Conservation (phyloP, 371 early-diverging fungal species). For the Mucor sp. region DNA sequence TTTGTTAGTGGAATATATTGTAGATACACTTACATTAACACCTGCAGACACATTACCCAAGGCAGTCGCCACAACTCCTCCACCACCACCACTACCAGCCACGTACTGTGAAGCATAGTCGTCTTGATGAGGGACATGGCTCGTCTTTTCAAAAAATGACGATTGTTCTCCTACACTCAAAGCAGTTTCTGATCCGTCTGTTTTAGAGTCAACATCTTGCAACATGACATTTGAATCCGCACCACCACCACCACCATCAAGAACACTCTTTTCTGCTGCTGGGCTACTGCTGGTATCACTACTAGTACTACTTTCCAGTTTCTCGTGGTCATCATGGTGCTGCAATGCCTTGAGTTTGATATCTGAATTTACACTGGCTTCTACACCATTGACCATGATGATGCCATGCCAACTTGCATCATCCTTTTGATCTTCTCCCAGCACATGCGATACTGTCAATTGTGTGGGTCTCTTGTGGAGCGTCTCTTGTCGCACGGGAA, state of each 20-base stretch:
- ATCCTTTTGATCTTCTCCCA: constrained; percentile 29
- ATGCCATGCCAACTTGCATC: constrained; percentile 26
- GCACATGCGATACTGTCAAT: constrained; percentile 34
- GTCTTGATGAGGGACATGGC: neutral
- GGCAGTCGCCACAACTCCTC: constrained; percentile 31
- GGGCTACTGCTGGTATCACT: neutral
- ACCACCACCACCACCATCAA: too few relatives aligned
- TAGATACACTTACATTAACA: constrained; percentile 34
- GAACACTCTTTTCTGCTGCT: neutral
- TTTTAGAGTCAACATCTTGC: too few relatives aligned
- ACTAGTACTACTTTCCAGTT: neutral
- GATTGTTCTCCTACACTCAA: neutral
- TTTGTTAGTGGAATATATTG: too few relatives aligned
- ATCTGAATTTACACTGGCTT: constrained; percentile 4
- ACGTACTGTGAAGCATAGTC: neutral
- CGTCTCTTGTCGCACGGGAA: constrained; percentile 24
- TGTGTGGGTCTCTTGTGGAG: constrained; percentile 11
- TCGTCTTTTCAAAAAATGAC: neutral
- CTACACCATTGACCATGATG: constrained; percentile 18
- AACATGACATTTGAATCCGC: neutral
- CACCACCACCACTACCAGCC: constrained; percentile 26
- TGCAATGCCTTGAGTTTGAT: constrained; percentile 2
- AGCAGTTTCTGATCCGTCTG: neutral
- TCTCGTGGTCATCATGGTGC: neutral
- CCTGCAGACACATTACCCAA: constrained; percentile 38